Conservation (phyloP, 345 rosid species). For the Eucalyptus sideroxylon region DNA sequence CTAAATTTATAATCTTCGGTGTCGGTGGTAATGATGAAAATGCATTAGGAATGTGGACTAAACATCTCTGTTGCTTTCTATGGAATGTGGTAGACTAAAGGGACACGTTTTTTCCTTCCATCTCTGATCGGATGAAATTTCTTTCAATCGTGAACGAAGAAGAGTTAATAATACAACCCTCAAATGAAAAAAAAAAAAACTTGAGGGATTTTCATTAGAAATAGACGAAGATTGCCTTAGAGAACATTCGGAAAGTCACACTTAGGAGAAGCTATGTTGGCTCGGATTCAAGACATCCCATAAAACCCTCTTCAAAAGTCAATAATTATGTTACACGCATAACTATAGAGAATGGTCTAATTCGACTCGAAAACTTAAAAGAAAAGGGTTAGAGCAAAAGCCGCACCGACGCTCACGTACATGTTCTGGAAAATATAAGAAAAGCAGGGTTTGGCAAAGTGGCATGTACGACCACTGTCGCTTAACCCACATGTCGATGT, state of each 20-base stretch:
- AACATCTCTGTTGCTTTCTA: background rate
- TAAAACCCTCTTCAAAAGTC: background rate
- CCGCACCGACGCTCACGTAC: background rate
- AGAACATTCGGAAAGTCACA: background rate
- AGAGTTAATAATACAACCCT: background rate
- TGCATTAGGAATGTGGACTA: background rate
- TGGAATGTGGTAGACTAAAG: background rate
- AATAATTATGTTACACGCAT: background rate
- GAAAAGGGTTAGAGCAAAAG: background rate
- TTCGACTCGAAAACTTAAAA: background rate
- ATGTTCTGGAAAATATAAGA: background rate
- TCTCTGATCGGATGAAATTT: background rate
- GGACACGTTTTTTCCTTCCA: background rate
- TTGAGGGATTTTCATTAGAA: background rate
- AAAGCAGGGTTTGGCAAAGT: background rate
- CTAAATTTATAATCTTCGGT: background rate
- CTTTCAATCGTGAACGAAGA: background rate
- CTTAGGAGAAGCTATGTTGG: background rate
- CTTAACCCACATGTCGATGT: background rate
- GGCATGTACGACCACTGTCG: background rate
- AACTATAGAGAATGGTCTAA: background rate
- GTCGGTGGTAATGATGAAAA: background rate
- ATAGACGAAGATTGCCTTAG: background rate
- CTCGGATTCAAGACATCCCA: background rate
- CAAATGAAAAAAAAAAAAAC: background rate